Base-by-base conservation (phyloP, 2,329 filamentous ascomycete genomes). In the Fusarium oxysporum region DNA sequence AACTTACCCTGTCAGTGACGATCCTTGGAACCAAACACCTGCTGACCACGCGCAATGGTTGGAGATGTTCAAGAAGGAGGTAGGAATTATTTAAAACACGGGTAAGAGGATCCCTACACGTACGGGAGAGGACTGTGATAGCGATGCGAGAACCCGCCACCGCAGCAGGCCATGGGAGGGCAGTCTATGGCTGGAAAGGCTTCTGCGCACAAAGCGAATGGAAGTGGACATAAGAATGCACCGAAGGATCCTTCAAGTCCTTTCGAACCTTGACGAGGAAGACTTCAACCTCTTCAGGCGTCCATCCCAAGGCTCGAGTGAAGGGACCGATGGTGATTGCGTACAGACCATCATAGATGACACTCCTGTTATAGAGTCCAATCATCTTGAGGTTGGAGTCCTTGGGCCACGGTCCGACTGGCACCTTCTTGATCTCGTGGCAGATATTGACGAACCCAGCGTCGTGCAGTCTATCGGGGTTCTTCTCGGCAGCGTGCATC, bases 41-140 rank as follows among this genome's bases (percentile, higher is more conserved):
- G 88, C 88, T 7, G 88, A 90, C 71, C 89, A 89, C 62, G 82
- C 81, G 1, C 87, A 89, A 73, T 90, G 88, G 88, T 78, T 90
- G 5, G 82, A 84, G 37, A 84, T 87, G 38, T 90, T 90, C 78
- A 90, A 90, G 75, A 84, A 85, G 5, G 85, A 88, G 47, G 83
- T 82, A 1, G 86, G 86, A 19, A 84, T 90, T 32, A 77, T 60
- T 6, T 57, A 10, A 35, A 23, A 4, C 14, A n/a, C 7, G 5
- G 16, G 23, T 10, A 11, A 38, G 16, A 47, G 13, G 8, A 33
- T 11, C 14, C n/a, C 6, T 8, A 16, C 6, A 1, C 30, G 8
- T 3, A 7, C 8, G 9, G 3, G 35, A 17, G 8, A 21, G 21
- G 35, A 35, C 30, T 5, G 16, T 17, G 10, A 28, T 7, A 5